phyloP scores from a whole-genome alignment of 2,329 filamentous ascomycete species.

The Alternaria incomplexa region DNA sequence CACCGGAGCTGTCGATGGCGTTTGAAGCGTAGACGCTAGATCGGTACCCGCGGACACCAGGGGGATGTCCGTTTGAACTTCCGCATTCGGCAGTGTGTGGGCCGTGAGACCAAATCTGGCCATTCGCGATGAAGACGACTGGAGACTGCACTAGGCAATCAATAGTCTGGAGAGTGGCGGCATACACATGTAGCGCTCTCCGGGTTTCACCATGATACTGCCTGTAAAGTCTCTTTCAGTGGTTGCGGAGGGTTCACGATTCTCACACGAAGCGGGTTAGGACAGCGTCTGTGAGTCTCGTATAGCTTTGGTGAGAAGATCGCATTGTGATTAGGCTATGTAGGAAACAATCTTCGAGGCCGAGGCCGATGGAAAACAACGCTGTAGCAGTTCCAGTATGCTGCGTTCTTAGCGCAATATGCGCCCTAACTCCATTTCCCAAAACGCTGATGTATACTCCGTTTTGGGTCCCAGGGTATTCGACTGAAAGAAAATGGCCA shows the following conservation, averaged over 20 bases:
- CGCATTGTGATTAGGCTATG: conserved; percentile 8
- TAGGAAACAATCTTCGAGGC: conserved; percentile 1
- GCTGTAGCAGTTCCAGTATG: neutral
- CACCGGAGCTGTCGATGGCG: conserved; percentile 9
- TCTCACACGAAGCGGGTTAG: too few relatives aligned
- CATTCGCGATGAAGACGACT: neutral
- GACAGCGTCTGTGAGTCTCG: neutral
- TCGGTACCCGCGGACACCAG: neutral
- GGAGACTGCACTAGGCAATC: conserved; percentile 1
- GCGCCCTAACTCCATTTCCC: conserved; percentile 6
- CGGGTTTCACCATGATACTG: conserved; percentile 10
- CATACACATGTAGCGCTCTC: neutral
- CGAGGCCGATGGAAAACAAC: neutral
- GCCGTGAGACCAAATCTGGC: conserved; percentile 3
- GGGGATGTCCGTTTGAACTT: neutral
- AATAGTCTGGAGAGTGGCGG: conserved; percentile 6
- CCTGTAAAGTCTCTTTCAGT: neutral
- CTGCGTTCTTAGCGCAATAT: neutral
- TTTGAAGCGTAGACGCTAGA: conserved; percentile 5
- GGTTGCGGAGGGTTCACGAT: neutral
- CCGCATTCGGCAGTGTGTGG: neutral
- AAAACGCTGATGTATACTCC: conserved; percentile 20
- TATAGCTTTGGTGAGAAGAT: neutral
- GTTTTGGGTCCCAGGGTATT: conserved; percentile 25
- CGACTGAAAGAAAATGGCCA: conserved; percentile 8